Conservation (phyloP, 2,329 filamentous ascomycete genomes). For the Arthroderma sp. region DNA sequence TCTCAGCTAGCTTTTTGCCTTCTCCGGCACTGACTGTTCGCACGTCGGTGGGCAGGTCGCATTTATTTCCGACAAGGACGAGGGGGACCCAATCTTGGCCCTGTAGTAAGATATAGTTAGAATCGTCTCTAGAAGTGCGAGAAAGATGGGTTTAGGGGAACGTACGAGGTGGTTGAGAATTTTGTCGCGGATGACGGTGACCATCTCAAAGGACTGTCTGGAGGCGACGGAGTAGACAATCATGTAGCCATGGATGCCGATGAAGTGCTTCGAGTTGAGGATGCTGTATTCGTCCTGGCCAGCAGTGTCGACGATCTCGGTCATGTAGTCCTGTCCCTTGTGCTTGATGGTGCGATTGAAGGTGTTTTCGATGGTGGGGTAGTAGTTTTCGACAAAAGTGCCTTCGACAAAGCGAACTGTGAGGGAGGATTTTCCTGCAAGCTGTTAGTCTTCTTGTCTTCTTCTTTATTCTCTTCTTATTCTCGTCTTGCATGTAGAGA, state of each 20-base stretch:
- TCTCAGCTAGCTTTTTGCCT: slow-evolving; percentile 70
- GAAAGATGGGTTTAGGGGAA: slow-evolving; percentile 6
- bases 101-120: slow-evolving; percentile 22
- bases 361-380: slow-evolving; percentile 97
- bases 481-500: background rate
- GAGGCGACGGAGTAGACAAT: slow-evolving; percentile 96
- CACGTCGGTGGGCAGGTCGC: slow-evolving; percentile 82
- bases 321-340: slow-evolving; percentile 85
- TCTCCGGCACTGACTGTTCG: slow-evolving; percentile 80
- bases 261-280: slow-evolving; percentile 96
- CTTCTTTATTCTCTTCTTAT: background rate
- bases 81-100: slow-evolving; percentile 87
- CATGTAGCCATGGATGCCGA: slow-evolving; percentile 97
- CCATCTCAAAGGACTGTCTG: slow-evolving; percentile 93
- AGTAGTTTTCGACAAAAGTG: slow-evolving; percentile 98
- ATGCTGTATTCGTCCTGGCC: slow-evolving; percentile 99
- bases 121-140: background rate
- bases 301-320: slow-evolving; percentile 96
- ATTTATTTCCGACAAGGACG: slow-evolving; percentile 94
- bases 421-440: slow-evolving; percentile 83
- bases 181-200: slow-evolving; percentile 89
- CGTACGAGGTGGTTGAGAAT: slow-evolving; percentile 87
- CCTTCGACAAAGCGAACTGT: slow-evolving; percentile 95
- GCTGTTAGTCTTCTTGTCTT: background rate
- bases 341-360: slow-evolving; percentile 92